A percentile compares a stretch with the other conserved stretches of the same genome.
Conservation (phyloP, 371 early-diverging fungal species). For the Lichtheimia ramosa region DNA sequence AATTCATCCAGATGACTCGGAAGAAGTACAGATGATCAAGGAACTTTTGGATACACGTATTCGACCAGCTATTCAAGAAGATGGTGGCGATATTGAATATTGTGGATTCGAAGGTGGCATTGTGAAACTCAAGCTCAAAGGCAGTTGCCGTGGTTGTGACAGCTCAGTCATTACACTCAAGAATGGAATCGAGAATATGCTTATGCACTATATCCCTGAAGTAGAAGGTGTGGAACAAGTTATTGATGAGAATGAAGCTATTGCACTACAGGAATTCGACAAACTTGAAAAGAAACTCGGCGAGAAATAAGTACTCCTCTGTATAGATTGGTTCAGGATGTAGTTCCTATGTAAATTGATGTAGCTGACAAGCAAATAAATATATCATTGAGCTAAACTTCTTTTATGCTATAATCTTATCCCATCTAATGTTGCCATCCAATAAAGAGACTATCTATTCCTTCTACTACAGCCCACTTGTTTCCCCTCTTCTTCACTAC, state of each 20-base stretch:
- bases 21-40: conserved; percentile 95
- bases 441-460: too few relatives aligned
- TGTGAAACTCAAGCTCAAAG: conserved; percentile 89
- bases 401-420: too few relatives aligned
- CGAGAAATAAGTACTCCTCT: conserved; percentile 20
- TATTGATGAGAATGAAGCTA: conserved; percentile 50
- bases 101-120: conserved; percentile 86
- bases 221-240: conserved; percentile 92
- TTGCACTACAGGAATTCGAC: conserved; percentile 53
- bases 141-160: conserved; percentile 96
- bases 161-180: conserved; percentile 88
- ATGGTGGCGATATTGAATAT: conserved; percentile 98
- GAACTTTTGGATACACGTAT: conserved; percentile 94
- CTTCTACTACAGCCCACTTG: too few relatives aligned
- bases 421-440: too few relatives aligned
- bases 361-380: too few relatives aligned
- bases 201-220: conserved; percentile 97
- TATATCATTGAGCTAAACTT: too few relatives aligned
- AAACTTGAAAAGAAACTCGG: conserved; percentile 43
- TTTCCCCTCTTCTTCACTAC: too few relatives aligned
- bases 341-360: too few relatives aligned
- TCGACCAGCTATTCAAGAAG: conserved; percentile 95
- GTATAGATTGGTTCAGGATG: too few relatives aligned
- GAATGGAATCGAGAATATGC: conserved; percentile 98
- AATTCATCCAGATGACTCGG: conserved; percentile 80